A percentile compares a stretch with the other conserved stretches of the same genome.
Evolutionary conservation across 495 filamentous ascomycete species (phyloP).

Genomic region (Lentithecium fluviatile): DNA sequence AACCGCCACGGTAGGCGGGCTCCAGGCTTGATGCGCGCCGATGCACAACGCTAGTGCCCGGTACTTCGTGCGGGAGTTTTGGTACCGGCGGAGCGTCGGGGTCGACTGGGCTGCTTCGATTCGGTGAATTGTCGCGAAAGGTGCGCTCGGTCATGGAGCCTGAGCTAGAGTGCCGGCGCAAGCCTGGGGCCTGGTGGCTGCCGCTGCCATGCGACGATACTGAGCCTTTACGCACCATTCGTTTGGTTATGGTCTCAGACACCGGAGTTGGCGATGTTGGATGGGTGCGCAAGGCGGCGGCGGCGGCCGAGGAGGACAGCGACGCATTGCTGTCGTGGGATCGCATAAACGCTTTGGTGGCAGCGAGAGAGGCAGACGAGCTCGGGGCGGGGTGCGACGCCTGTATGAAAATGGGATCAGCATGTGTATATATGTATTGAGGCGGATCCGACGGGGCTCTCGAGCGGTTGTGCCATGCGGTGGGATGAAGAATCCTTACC

Average conservation of each 20-base stretch:
- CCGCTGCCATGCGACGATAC: slow-evolving; percentile 63
- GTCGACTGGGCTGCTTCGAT: slow-evolving; percentile 39
- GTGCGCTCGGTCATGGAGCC: slow-evolving; percentile 84
- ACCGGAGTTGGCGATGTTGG: slow-evolving; percentile 73
- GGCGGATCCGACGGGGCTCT: no score
- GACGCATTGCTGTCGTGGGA: slow-evolving; percentile 61
- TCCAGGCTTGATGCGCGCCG: slow-evolving; percentile 56
- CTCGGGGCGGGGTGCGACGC: slow-evolving; percentile 63
- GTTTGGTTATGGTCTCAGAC: slow-evolving; percentile 81
- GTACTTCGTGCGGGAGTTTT: slow-evolving; percentile 58
- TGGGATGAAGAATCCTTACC: slow-evolving; percentile 25
- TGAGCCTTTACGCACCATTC: slow-evolving; percentile 70
- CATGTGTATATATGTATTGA: no score
- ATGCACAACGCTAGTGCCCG: slow-evolving; percentile 39
- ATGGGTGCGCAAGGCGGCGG: slow-evolving; percentile 74
- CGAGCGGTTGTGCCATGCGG: no score
- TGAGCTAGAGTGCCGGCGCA: slow-evolving; percentile 66
- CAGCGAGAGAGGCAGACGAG: slow-evolving; percentile 71
- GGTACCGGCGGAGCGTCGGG: slow-evolving; percentile 72
- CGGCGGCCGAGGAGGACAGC: slow-evolving; percentile 80
- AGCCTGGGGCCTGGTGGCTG: slow-evolving; percentile 44
- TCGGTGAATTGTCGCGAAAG: slow-evolving; percentile 70
- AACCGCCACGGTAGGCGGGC: slow-evolving; percentile 51
- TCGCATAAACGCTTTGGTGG: slow-evolving; percentile 73
- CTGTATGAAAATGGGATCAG: slow-evolving; percentile 42